Base-by-base conservation (phyloP, 148 eudicot species). In the Fallopia convolvulus region DNA sequence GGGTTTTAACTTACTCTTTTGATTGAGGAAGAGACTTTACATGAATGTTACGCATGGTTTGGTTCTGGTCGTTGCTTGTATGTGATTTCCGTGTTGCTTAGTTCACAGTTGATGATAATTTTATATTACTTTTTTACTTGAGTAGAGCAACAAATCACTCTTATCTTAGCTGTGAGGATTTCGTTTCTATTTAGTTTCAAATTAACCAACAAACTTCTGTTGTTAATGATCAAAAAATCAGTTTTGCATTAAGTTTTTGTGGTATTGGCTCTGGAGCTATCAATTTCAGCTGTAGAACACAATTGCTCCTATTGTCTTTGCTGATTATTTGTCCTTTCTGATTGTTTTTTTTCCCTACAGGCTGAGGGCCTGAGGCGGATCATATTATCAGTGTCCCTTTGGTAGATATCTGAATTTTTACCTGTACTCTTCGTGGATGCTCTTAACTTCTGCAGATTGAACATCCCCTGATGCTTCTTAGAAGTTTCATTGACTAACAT, bases 371-470 rank as follows among this genome's bases (percentile, higher is more conserved):
- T 44, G 47, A 44, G 8, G 47, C 47, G 47, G 47, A 44, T 60
- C 6, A 4, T 36, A 39, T 41, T 30, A 74, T 6, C 56, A 52
- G 17, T 52, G 5, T 17, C 3, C 6, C 56, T 58, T 58, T 1
- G 21, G 11, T 58, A 53, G 72, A 68, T 78, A 70, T 71, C 77
- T 77, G 47, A 61, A 52, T 18, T 17, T 15, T 52, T 56, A 42
- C 63, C 32, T 41, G 18, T 14, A 6, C 60, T 55, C 20, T 87
- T 83, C 79, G 82, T 53, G 82, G 81, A 85, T 88, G 83, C 75
- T n/a, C 66, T 55, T 63, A 78, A 80, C 84, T 83, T 80, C 84
- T 81, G 78, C 87, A 80, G 79, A 84, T 88, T 82, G 82, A 41
- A 85, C 60, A 75, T 84, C 83, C 88, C 85, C 90, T 88, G 80